Base-by-base conservation (phyloP, 805 yeast species). In the Yarrowia deformans region DNA sequence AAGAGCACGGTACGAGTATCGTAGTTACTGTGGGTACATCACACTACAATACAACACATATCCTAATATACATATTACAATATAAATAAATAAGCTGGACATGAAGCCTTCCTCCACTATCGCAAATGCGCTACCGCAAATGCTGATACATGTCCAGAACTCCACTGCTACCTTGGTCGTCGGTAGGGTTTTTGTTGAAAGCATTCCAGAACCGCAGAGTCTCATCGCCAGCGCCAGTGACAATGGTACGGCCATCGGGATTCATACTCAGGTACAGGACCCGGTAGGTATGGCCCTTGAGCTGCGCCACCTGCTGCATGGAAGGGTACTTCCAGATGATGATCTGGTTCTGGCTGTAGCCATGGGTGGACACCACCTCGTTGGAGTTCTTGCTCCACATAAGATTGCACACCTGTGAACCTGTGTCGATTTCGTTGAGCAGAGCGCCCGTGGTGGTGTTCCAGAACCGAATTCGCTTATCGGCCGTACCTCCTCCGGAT, bases 171-270 rank as follows among this genome's bases (percentile, higher is more conserved):
- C 56, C 68, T 48, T 48, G 56, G 39, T 63, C 68, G 39, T 63
- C 68, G n/a, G 46, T 49, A 13, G 68, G 68, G 35, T 63, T 63
- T 48, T 89, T 91, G 70, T 91, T 97, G 80, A 93, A 95, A 0
- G 93, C 90, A 73, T 92, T 93, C 99, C 99, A 95, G 77, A 95
- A 91, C 72, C 99, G 79, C 69, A 95, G 81, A 0, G 99, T 95
- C 78, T 95, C 99, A 79, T 95, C 99, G 5, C 98, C 99, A 0
- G 99, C 98, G 1, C 99, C 99, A 0, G 99, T 93, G 2, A 94
- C 99, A 14, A 95, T 90, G 0, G 98, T 93, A 71, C 91, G 93
- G 0, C 99, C 99, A 79, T 95, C 98, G 0, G 98, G 97, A 19
- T 97, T 90, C 80, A 94, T 83, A 5, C 97, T 87, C 73, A 95